phyloP scores from a whole-genome alignment of 2,329 filamentous ascomycete genomes.

The Neodidymelliopsis sp. region DNA sequence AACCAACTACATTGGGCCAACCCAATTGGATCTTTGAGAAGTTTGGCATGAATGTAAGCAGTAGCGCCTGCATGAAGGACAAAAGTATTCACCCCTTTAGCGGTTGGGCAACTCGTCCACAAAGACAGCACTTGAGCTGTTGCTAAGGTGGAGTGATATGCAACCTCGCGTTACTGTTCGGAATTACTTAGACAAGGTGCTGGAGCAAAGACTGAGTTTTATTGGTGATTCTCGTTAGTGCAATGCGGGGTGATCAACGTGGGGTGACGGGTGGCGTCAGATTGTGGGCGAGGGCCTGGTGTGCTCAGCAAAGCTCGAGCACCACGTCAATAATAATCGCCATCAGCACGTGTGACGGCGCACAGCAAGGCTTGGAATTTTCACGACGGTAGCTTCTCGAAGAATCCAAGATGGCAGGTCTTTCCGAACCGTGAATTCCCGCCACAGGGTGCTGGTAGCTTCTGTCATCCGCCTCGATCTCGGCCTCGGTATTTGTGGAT shows the following conservation, averaged over 20 bases:
- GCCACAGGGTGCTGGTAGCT: conserved; percentile 1
- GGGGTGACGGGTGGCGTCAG: conserved; percentile 9
- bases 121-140: too few relatives aligned
- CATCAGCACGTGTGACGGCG: conserved; percentile 5
- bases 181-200: too few relatives aligned
- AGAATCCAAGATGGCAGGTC: not conserved
- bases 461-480: conserved; percentile 18
- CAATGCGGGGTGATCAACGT: conserved; percentile 11
- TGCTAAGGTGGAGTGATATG: too few relatives aligned
- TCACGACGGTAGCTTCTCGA: conserved; percentile 2
- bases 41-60: too few relatives aligned
- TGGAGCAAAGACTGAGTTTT: too few relatives aligned
- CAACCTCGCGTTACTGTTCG: too few relatives aligned
- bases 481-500: conserved; percentile 12
- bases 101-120: too few relatives aligned
- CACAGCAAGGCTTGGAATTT: not conserved
- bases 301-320: not conserved
- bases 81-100: too few relatives aligned
- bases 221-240: too few relatives aligned
- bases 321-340: not conserved
- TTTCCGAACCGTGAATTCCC: conserved; percentile 9
- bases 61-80: too few relatives aligned
- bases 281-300: not conserved
- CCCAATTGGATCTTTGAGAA: too few relatives aligned
- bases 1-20: too few relatives aligned